These are phyloP conservation scores for Neonectria coccinea DNA, from an alignment of 2,329 filamentous ascomycete species.

Conservation along the genomic window DNA sequence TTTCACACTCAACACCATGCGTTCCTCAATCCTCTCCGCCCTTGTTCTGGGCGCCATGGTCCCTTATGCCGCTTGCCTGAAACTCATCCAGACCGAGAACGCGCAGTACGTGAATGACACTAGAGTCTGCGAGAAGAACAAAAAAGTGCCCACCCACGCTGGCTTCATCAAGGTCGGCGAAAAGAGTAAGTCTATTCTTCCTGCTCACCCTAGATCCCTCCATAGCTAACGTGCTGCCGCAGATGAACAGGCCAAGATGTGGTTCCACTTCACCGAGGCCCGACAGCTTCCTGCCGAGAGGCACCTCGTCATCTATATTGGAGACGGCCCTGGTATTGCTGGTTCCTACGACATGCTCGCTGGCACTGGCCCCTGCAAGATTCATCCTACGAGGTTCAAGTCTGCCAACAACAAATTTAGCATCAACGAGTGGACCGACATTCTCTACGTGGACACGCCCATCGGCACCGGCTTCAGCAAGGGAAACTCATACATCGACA, in stretches of 20 bases:
- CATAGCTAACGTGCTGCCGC: neutral
- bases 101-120: constrained; percentile 3
- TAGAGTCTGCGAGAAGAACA: neutral
- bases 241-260: constrained; percentile 1
- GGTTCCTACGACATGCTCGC: constrained; percentile 14
- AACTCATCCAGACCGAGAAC: neutral
- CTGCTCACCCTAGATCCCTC: neutral
- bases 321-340: constrained; percentile 19
- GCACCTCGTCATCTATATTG: constrained; percentile 21
- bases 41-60: neutral
- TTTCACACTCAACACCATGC: neutral
- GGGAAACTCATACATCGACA: constrained; percentile 5
- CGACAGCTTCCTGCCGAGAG: neutral
- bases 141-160: neutral
- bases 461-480: constrained; percentile 18
- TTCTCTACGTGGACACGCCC: constrained; percentile 25
- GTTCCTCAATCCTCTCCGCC: neutral
- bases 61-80: neutral
- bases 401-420: neutral
- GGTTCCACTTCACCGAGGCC: constrained; percentile 17
- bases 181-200: neutral
- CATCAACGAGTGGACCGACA: constrained; percentile 19
- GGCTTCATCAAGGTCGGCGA: constrained; percentile 7
- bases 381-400: neutral
- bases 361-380: constrained; percentile 18